phyloP scores from a whole-genome alignment of 2,329 filamentous ascomycete species.

The Xenoacremonium recifei region DNA sequence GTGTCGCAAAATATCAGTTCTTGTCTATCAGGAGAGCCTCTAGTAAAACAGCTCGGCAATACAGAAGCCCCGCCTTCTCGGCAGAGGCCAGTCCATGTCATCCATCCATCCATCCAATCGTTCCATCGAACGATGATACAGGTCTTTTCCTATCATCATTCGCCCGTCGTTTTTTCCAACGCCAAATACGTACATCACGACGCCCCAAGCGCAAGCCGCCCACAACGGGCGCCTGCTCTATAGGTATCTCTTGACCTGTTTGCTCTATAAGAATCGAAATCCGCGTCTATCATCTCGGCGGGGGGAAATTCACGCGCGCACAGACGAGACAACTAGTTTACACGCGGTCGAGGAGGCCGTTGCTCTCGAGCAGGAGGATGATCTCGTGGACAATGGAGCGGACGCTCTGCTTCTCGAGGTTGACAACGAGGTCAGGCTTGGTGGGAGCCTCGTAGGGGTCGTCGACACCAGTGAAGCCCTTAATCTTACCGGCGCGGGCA shows the following conservation, averaged over 20 bases:
- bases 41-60: background rate
- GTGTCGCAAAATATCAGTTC: too few relatives aligned
- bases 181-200: conserved; percentile 1
- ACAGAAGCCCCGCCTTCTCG: background rate
- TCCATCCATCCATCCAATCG: background rate
- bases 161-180: background rate
- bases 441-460: conserved; percentile 88
- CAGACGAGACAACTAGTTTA: too few relatives aligned
- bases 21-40: background rate
- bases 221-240: background rate
- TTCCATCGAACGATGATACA: background rate
- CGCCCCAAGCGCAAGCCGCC: too few relatives aligned
- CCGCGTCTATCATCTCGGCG: too few relatives aligned
- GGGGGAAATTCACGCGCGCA: too few relatives aligned
- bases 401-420: conserved; percentile 82
- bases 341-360: conserved; percentile 77
- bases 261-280: too few relatives aligned
- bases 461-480: conserved; percentile 97
- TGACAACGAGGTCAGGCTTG: conserved; percentile 82
- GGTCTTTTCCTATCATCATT: conserved; percentile 1
- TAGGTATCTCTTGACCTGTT: too few relatives aligned
- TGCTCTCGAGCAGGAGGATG: conserved; percentile 84
- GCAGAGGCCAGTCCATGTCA: background rate
- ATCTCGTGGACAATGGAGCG: conserved; percentile 97
- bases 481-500: conserved; percentile 86